A percentile compares a stretch with the other conserved stretches of the same genome.
Conservation (phyloP, 78 protist species). For the Dictyostelium intermedium region DNA sequence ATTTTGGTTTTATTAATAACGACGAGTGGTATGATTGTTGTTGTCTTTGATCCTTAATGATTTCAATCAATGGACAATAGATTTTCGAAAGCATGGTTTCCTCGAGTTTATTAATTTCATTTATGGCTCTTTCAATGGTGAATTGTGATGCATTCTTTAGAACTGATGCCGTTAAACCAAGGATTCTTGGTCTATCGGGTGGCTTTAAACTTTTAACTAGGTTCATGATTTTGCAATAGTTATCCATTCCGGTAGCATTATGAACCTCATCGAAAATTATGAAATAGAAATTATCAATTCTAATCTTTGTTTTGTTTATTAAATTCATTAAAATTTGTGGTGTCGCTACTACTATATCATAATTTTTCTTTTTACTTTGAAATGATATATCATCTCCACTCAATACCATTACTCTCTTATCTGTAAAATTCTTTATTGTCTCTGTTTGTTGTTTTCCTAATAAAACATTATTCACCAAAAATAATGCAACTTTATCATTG, state of each 20-base stretch:
- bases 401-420: not conserved
- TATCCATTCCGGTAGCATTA: constrained; percentile 57
- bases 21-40: not conserved
- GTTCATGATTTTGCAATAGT: constrained; percentile 2
- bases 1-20: not conserved
- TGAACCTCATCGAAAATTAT: constrained; percentile 80
- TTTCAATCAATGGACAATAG: not conserved
- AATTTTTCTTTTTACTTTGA: not conserved
- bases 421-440: not conserved
- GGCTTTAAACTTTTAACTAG: not conserved
- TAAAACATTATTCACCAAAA: constrained; percentile 16
- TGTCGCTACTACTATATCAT: constrained; percentile 46
- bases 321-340: not conserved
- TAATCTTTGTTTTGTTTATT: not conserved
- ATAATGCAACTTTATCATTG: not conserved
- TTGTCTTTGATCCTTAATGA: not conserved
- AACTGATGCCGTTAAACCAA: constrained; percentile 15
- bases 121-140: not conserved
- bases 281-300: not conserved
- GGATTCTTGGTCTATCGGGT: not conserved
- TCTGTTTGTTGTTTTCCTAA: constrained; percentile 67
- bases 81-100: not conserved
- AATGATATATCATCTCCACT: not conserved
- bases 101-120: not conserved
- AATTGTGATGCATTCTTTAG: not conserved